Conservation (phyloP, 1,139 yeast species). For the Scheffersomyces insectosa region DNA sequence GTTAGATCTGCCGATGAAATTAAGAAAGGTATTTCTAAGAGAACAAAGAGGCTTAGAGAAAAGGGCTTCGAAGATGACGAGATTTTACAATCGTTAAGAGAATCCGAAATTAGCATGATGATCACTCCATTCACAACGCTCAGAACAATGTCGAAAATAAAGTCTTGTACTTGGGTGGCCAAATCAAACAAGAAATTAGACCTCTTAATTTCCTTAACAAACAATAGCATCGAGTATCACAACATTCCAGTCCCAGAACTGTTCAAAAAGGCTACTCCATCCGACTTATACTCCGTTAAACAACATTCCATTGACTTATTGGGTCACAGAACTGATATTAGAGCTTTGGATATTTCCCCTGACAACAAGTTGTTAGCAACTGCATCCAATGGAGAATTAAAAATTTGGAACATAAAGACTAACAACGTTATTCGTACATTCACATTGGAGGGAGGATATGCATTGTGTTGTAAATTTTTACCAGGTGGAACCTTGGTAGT, state of each 20-base stretch:
- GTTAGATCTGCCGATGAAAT: conserved; percentile 78
- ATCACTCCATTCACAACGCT: conserved; percentile 65
- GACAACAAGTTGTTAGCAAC: conserved; percentile 83
- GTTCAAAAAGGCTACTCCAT: conserved; percentile 46
- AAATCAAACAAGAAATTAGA: conserved; percentile 52
- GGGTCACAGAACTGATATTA: conserved; percentile 89
- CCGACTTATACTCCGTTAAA: conserved; percentile 32
- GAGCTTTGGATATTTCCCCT: conserved; percentile 79
- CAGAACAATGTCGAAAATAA: conserved; percentile 58
- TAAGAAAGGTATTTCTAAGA: conserved; percentile 71
- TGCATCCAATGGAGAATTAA: conserved; percentile 86
- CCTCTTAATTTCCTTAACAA: conserved; percentile 62
- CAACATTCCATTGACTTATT: conserved; percentile 63
- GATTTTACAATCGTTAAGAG: conserved; percentile 51
- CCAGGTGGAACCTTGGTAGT: conserved; percentile 91
- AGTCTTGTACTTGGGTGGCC: conserved; percentile 55
- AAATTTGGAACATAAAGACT: conserved; percentile 83
- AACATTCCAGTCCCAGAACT: conserved; percentile 51
- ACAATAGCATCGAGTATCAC: conserved; percentile 76
- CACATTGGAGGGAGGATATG: conserved; percentile 74
- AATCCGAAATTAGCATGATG: conserved; percentile 58
- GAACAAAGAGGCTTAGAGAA: conserved; percentile 76
- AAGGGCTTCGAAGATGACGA: conserved; percentile 67
- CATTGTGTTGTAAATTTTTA: conserved; percentile 75
- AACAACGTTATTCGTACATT: conserved; percentile 80